Conservation (phyloP, 768 basidiomycete species). For the Xanthoconium stramineum region DNA sequence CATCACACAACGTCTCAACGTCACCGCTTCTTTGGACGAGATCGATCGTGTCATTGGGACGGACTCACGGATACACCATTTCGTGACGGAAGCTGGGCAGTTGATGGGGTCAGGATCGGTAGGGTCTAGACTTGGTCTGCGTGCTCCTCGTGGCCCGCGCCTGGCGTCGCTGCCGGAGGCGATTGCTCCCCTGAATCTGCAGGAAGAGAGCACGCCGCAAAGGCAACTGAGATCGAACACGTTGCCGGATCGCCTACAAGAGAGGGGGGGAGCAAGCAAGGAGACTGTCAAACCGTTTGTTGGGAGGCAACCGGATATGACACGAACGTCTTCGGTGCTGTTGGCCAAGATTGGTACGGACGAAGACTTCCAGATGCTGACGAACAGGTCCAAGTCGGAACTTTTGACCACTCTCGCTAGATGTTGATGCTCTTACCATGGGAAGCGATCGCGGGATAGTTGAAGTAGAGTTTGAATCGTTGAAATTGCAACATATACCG, state of each 20-base stretch:
- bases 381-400: conserved; percentile 21
- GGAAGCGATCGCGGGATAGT: neutral
- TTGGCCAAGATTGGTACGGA: conserved; percentile 9
- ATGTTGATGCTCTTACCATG: neutral
- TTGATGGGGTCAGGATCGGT: conserved; percentile 14
- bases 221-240: conserved; percentile 22
- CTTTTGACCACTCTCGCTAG: conserved; percentile 4
- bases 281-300: conserved; percentile 24
- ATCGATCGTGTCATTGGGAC: conserved; percentile 26
- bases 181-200: conserved; percentile 3
- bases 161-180: conserved; percentile 18
- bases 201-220: conserved; percentile 24
- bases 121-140: conserved; percentile 14
- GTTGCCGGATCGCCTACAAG: conserved; percentile 43
- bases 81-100: conserved; percentile 25
- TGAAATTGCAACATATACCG: conserved; percentile 7
- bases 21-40: conserved; percentile 23
- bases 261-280: conserved; percentile 33
- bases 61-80: conserved; percentile 19
- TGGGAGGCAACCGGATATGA: conserved; percentile 19
- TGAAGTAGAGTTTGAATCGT: neutral
- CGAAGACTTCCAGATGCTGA: neutral
- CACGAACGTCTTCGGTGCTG: conserved; percentile 16
- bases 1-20: conserved; percentile 17
- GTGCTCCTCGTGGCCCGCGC: conserved; percentile 22